Evolutionary conservation across 2,329 filamentous ascomycete species (phyloP), one percentile per base, ranked within the genome.

Genomic region (Neofusicoccum sp.): DNA sequence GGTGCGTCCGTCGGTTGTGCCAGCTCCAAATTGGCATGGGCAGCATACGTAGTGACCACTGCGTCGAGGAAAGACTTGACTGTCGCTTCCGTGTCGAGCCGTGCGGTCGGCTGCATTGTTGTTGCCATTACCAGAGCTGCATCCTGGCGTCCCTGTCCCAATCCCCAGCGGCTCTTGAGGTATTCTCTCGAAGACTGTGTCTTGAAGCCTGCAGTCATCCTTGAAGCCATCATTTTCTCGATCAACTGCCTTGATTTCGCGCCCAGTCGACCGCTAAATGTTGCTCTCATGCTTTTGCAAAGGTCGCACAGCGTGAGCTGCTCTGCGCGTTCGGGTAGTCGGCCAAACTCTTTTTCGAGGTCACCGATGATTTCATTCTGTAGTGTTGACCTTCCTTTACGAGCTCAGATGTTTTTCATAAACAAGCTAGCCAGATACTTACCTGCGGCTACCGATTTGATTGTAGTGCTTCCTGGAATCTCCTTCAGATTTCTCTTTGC

Each of bases 331-430:
- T 79, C 76, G 4, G 78, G 77, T 1, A 76, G 62, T 4, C 63
- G 66, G 7, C 75, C 76, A 61, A 80, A 77, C 62, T 80, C 77
- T 16, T 67, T 68, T 8, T 69, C 63, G 20, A 80, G 69, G 63
- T 79, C 76, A 2, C 78, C 78, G 9, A 76, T 70, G 56, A 79
- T 70, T 61, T 80, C 77, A 58, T 80, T 80, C 60, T 79, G 74
- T 2, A 80, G 66, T 1, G 77, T 79, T 1, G 78, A 80, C 58
- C 73, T 71, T 3, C 75, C 70, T 60, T 66, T n/a, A n/a, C n/a
- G n/a, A n/a, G n/a, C n/a, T n/a, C n/a, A n/a, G n/a, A n/a, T n/a
- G n/a, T n/a, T n/a, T n/a, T n/a, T n/a, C n/a, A n/a, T n/a, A n/a
- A n/a, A n/a, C n/a, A n/a, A n/a, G n/a, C n/a, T n/a, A n/a, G n/a